Conservation (phyloP, 2,329 filamentous ascomycete genomes). For the Fusarium miscanthi region DNA sequence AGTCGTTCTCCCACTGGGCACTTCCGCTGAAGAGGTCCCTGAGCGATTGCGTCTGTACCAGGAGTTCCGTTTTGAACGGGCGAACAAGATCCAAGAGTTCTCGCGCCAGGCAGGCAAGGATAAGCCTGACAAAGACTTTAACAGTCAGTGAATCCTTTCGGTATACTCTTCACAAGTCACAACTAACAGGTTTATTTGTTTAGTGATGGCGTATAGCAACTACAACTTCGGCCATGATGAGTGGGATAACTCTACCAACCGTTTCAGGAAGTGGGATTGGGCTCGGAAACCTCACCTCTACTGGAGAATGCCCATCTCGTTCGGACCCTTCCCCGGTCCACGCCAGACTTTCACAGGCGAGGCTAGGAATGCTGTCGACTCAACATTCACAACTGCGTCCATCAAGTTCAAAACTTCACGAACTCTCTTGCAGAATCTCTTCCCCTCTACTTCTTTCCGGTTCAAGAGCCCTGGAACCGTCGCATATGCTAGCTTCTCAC, state of each 20-base stretch:
- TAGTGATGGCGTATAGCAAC: conserved; percentile 31
- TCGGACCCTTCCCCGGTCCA: conserved; percentile 37
- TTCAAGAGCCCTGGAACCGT: conserved; percentile 62
- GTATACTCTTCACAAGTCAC: fast-evolving
- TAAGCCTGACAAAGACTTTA: conserved; percentile 19
- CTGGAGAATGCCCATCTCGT: conserved; percentile 42
- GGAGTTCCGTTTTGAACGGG: conserved; percentile 66
- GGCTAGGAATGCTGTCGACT: not conserved
- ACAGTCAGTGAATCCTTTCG: conserved; percentile 6
- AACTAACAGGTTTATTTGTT: not conserved
- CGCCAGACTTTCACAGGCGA: conserved; percentile 39
- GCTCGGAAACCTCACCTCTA: conserved; percentile 15
- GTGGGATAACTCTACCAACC: conserved; percentile 25
- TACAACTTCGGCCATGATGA: conserved; percentile 41
- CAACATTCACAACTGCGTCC: conserved; percentile 56
- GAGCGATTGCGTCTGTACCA: conserved; percentile 70
- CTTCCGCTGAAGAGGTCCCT: conserved; percentile 58
- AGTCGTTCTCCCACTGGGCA: conserved; percentile 63
- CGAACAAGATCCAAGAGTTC: conserved; percentile 66
- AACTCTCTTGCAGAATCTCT: conserved; percentile 55
- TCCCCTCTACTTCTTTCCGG: conserved; percentile 58
- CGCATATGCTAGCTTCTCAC: conserved; percentile 57
- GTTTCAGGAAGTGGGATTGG: conserved; percentile 32
- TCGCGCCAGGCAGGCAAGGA: conserved; percentile 61
- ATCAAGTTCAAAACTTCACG: conserved; percentile 63